Conservation (phyloP, 1,284 basidiomycete genomes). For the Vanrija humicola region DNA sequence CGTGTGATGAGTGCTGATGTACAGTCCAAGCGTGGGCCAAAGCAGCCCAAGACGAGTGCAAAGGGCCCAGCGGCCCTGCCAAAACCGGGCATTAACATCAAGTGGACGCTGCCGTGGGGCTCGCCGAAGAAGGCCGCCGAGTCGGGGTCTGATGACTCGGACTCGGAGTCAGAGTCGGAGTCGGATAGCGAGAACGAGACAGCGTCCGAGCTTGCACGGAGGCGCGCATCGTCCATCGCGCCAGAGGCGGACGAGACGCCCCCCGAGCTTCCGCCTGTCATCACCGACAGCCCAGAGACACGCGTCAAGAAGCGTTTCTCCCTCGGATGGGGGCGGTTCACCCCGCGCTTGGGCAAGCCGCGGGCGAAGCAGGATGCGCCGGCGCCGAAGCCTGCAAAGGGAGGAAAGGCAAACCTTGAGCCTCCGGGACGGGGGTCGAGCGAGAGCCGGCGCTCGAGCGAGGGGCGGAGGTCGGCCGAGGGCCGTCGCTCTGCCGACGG, state of each 20-base stretch:
- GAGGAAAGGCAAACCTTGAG: not conserved
- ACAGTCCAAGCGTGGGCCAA: constrained; percentile 20
- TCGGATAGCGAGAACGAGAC: constrained; percentile 2
- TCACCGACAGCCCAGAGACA: constrained; percentile 8
- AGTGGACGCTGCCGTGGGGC: constrained; percentile 12
- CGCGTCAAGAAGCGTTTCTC: constrained; percentile 23
- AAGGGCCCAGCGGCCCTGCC: constrained; percentile 5
- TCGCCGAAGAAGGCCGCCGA: not conserved
- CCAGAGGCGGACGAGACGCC: constrained; percentile 39
- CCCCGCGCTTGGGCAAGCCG: constrained; percentile 22
- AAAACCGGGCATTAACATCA: constrained; percentile 10
- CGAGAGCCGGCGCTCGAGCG: no score
- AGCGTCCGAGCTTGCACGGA: constrained; percentile 1
- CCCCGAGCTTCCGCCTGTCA: constrained; percentile 5
- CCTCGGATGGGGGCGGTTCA: constrained; percentile 30
- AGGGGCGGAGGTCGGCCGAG: no score
- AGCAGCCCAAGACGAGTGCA: not conserved
- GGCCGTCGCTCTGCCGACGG: no score
- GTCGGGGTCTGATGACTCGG: constrained; percentile 1
- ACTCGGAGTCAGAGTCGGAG: constrained; percentile 8
- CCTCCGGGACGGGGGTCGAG: no score
- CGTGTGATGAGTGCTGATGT: not conserved
- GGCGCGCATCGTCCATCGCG: constrained; percentile 12
- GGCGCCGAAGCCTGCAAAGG: not conserved
- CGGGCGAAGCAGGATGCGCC: not conserved